phyloP scores from a whole-genome alignment of 129 eudicot genomes.

The Logfia minima region DNA sequence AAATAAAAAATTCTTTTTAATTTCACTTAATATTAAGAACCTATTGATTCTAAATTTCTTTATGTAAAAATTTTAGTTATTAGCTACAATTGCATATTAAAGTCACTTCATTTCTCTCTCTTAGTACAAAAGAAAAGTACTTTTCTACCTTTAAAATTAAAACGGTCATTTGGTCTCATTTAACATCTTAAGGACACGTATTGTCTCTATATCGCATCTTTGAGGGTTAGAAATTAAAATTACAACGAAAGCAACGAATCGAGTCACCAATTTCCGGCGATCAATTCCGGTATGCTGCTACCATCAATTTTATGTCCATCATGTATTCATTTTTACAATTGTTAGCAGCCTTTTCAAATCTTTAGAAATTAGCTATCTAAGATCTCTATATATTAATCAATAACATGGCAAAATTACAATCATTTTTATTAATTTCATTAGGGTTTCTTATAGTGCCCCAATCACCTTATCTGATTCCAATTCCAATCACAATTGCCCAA shows the following conservation, averaged over 20 bases:
- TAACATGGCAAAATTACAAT: slow-evolving; percentile 25
- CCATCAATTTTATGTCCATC: not conserved
- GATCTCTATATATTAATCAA: not conserved
- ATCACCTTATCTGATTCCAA: slow-evolving; percentile 20
- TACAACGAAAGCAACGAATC: no score
- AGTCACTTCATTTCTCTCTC: no score
- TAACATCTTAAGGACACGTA: not conserved
- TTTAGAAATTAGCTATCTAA: not conserved
- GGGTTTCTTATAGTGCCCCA: slow-evolving; percentile 13
- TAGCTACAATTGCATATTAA: no score
- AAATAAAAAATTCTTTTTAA: no score
- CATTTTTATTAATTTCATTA: slow-evolving; percentile 21
- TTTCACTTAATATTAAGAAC: no score
- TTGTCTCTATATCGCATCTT: not conserved
- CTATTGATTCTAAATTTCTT: no score
- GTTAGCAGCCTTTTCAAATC: not conserved
- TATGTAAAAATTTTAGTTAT: no score
- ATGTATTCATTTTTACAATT: not conserved
- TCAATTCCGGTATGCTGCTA: slow-evolving; percentile 18
- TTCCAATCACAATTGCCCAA: slow-evolving; percentile 35
- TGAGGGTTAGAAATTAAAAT: no score
- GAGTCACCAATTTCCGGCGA: not conserved
- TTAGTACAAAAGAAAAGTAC: no score
- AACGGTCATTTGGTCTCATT: not conserved
- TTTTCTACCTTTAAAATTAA: no score